phyloP scores from a whole-genome alignment of 768 basidiomycete genomes.

The Leccinellum albellum region DNA sequence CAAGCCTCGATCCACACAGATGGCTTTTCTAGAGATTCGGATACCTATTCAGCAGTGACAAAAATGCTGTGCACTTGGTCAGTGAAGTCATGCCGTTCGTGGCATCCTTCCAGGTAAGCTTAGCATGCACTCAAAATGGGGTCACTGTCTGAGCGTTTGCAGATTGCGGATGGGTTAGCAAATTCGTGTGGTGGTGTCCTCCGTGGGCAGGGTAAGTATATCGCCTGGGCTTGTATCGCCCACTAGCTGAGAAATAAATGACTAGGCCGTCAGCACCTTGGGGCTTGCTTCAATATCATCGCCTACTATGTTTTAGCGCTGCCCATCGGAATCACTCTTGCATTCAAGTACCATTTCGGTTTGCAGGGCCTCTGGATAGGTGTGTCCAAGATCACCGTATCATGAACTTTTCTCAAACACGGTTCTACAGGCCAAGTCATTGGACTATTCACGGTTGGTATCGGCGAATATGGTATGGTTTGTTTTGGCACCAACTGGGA shows the following conservation, averaged over 20 bases:
- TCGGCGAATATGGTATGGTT: conserved; percentile 63
- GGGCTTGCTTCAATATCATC: conserved; percentile 68
- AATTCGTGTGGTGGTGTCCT: conserved; percentile 49
- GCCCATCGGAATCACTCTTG: conserved; percentile 49
- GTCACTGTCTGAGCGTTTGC: neutral
- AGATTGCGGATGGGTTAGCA: conserved; percentile 51
- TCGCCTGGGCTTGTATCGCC: too few species aligned
- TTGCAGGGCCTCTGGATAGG: conserved; percentile 53
- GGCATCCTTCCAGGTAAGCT: conserved; percentile 48
- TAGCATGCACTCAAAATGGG: neutral
- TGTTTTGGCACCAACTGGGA: conserved; percentile 52
- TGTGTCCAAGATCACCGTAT: conserved; percentile 4
- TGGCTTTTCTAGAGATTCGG: conserved; percentile 47
- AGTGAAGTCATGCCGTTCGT: conserved; percentile 50
- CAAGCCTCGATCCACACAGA: neutral
- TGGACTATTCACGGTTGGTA: conserved; percentile 66
- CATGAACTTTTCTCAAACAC: conserved; percentile 8
- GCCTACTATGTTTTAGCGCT: conserved; percentile 58
- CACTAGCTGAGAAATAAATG: conserved; percentile 2
- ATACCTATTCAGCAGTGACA: conserved; percentile 65
- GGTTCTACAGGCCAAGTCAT: conserved; percentile 58
- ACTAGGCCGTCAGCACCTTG: conserved; percentile 59
- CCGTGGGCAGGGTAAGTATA: conserved; percentile 41
- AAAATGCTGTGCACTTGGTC: conserved; percentile 47
- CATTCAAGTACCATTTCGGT: conserved; percentile 43